Evolutionary conservation across 495 filamentous ascomycete species (phyloP), one percentile per base, ranked within the genome.

Genomic region (Aspergillus sclerotioniger): DNA sequence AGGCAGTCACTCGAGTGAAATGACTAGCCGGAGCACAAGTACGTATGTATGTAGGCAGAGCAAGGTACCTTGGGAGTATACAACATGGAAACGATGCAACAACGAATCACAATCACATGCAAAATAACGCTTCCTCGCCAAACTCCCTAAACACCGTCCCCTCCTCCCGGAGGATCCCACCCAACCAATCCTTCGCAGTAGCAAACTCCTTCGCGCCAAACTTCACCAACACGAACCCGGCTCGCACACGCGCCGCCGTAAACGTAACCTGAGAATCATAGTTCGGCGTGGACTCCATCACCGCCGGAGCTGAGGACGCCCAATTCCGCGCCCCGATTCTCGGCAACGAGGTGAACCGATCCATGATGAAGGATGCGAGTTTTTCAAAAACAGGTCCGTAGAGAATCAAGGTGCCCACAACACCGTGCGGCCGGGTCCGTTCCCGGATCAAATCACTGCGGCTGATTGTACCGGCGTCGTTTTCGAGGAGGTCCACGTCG

Each of bases 241-340:
- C 76, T 8, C 92, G 81, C 28, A 96, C 84, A 33, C 80, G 81
- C 20, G 92, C 88, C 15, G 90, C 92, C 19, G 91, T 96, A 91
- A 92, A 98, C 0, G 95, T 78, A 7, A 93, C 67, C 51, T 80
- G 79, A 53, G 83, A 70, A 88, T 89, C 62, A 20, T 60, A 63
- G 31, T 67, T 66, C n/a, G 65, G 52, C 15, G 69, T 61, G 1
- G 61, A 45, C 70, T 77, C 69, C n/a, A 63, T 64, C 13, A 65
- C 70, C 1, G 65, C 59, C 3, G 70, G 53, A 2, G 61, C 62
- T 33, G 57, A 57, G 8, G 59, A 57, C 1, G 59, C 51, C 79
- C 88, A 95, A 72, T 92, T 87, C 32, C 88, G 82, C n/a, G 84
- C 88, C 0, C 94, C 94, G 46, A 98, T 85, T 45, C 93, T 79